Evolutionary conservation across 2,329 filamentous ascomycete genomes (phyloP).

Genomic region (Sodiomyces alkalinus): DNA sequence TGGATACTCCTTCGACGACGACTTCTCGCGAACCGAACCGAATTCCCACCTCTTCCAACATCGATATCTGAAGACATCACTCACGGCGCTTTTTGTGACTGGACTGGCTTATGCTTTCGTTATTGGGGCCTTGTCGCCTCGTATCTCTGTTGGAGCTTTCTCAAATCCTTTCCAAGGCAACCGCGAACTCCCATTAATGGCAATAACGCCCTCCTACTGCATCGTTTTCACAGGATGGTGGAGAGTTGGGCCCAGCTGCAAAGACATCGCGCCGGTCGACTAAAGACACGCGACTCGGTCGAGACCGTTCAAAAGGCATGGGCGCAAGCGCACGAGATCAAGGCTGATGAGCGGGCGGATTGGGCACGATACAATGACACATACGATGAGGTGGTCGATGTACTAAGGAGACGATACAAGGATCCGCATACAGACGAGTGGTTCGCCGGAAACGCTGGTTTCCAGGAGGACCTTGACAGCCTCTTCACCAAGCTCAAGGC

Average conservation of each 20-base stretch:
- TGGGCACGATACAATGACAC: slow-evolving; percentile 31
- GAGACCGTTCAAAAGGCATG: slow-evolving; percentile 27
- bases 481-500: slow-evolving; percentile 32
- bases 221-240: neutral
- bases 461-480: slow-evolving; percentile 32
- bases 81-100: neutral
- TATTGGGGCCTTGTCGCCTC: too few relatives aligned
- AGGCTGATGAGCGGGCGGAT: slow-evolving; percentile 23
- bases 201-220: neutral
- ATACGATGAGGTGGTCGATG: slow-evolving; percentile 29
- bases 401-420: slow-evolving; percentile 25
- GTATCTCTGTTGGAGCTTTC: too few relatives aligned
- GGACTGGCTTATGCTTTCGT: neutral
- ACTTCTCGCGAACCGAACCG: too few relatives aligned
- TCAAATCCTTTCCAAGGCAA: too few relatives aligned
- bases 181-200: too few relatives aligned
- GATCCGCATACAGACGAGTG: slow-evolving; percentile 26
- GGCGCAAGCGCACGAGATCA: slow-evolving; percentile 23
- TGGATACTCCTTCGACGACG: too few relatives aligned
- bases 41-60: too few relatives aligned
- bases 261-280: neutral
- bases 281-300: slow-evolving; percentile 18
- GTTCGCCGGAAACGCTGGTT: slow-evolving; percentile 33
- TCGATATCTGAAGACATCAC: neutral
- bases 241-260: slow-evolving; percentile 1